Evolutionary conservation across 805 yeast species (phyloP).

Genomic region (Candida jianshihensis): DNA sequence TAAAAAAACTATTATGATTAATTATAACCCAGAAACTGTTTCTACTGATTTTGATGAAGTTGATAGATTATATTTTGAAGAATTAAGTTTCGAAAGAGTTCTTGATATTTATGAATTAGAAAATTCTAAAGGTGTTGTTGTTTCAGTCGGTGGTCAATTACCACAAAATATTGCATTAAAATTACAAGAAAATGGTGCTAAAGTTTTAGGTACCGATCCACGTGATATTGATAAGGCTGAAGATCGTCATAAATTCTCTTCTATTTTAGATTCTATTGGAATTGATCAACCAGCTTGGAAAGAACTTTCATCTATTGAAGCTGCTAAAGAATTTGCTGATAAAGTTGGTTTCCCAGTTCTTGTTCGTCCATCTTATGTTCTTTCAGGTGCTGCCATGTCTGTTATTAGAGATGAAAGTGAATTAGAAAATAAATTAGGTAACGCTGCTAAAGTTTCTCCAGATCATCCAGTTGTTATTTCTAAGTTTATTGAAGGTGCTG

Average conservation of each 20-base stretch:
- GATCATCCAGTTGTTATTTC: slow-evolving; percentile 98
- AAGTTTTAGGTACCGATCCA: slow-evolving; percentile 90
- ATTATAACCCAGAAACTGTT: slow-evolving; percentile 97
- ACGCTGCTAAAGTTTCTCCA: slow-evolving; percentile 87
- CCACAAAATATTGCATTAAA: slow-evolving; percentile 94
- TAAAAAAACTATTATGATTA: slow-evolving; percentile 89
- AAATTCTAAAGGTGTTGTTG: slow-evolving; percentile 82
- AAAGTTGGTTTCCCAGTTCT: slow-evolving; percentile 91
- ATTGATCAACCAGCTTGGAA: slow-evolving; percentile 98
- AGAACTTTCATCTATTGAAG: slow-evolving; percentile 80
- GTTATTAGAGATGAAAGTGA: slow-evolving; percentile 77
- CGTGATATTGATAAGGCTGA: slow-evolving; percentile 95
- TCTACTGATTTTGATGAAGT: slow-evolving; percentile 98
- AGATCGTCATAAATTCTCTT: slow-evolving; percentile 96
- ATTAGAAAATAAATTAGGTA: slow-evolving; percentile 71
- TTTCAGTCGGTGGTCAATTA: slow-evolving; percentile 95
- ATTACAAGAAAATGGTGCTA: slow-evolving; percentile 75
- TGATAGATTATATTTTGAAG: slow-evolving; percentile 94
- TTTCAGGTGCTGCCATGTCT: slow-evolving; percentile 98
- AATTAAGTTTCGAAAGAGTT: slow-evolving; percentile 90
- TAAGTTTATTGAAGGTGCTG: slow-evolving; percentile 91
- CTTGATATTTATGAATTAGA: slow-evolving; percentile 96
- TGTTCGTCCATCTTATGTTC: slow-evolving; percentile 95
- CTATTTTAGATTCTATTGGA: slow-evolving; percentile 84
- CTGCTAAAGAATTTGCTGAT: slow-evolving; percentile 79